Conservation (phyloP, 106 monocot genomes). For the Narthecium ossifragum region DNA sequence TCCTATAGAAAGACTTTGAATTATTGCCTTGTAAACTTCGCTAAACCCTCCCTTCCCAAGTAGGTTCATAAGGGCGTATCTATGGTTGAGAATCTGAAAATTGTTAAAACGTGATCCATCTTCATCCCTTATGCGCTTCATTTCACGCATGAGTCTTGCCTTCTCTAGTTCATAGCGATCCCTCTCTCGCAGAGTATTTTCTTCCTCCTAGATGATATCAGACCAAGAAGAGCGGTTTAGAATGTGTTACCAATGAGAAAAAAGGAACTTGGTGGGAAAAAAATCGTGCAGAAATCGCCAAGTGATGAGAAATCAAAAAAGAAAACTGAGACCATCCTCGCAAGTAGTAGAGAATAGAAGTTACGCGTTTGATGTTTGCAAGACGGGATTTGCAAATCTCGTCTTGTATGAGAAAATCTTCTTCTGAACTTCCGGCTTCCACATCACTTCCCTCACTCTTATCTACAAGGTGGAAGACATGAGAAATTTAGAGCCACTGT, state of each 20-base stretch:
- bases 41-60: slow-evolving; percentile 99
- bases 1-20: neutral
- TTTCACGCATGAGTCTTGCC: slow-evolving; percentile 93
- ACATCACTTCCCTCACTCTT: slow-evolving; percentile 67
- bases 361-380: slow-evolving; percentile 74
- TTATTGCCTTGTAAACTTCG: slow-evolving; percentile 92
- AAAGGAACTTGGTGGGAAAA: too few species aligned
- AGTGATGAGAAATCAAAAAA: too few species aligned
- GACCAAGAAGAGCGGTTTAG: too few species aligned
- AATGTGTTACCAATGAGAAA: too few species aligned
- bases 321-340: neutral
- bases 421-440: slow-evolving; percentile 60
- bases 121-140: slow-evolving; percentile 98
- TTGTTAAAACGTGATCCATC: slow-evolving; percentile 98
- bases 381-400: slow-evolving; percentile 86
- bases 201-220: slow-evolving; percentile 77
- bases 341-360: neutral
- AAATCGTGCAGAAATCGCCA: neutral
- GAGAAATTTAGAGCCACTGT: too few species aligned
- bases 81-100: slow-evolving; percentile 89
- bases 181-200: slow-evolving; percentile 58
- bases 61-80: slow-evolving; percentile 97
- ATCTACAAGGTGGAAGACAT: slow-evolving; percentile 34
- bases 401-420: slow-evolving; percentile 81
- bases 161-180: slow-evolving; percentile 97